Conservation (phyloP, 2,329 filamentous ascomycete genomes). For the Xylaria polymorpha region DNA sequence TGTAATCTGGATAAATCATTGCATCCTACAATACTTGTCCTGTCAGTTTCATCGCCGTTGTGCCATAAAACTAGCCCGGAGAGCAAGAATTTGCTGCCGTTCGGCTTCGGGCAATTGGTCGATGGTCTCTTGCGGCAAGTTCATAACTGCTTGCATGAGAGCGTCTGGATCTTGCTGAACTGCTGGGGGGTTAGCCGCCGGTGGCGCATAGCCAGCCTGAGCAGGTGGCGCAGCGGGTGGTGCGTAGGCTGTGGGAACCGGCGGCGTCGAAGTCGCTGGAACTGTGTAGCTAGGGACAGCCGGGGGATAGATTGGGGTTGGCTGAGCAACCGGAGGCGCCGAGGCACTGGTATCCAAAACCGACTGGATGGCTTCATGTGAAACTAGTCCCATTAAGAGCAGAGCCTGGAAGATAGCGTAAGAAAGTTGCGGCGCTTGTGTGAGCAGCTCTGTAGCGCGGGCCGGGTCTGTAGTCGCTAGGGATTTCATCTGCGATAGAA, state of each 20-base stretch:
- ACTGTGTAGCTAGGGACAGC: slow-evolving; percentile 53
- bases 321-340: slow-evolving; percentile 54
- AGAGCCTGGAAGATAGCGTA: slow-evolving; percentile 97
- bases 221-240: slow-evolving; percentile 54
- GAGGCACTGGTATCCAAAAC: slow-evolving; percentile 74
- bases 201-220: slow-evolving; percentile 56
- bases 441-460: slow-evolving; percentile 85
- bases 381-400: slow-evolving; percentile 91
- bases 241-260: slow-evolving; percentile 59
- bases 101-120: slow-evolving; percentile 81
- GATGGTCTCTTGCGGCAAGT: slow-evolving; percentile 82
- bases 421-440: slow-evolving; percentile 89
- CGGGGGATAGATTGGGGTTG: slow-evolving; percentile 53
- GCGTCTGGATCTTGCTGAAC: slow-evolving; percentile 71
- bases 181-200: slow-evolving; percentile 52
- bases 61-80: slow-evolving; percentile 71
- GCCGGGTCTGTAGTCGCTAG: slow-evolving; percentile 84
- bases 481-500: slow-evolving; percentile 93
- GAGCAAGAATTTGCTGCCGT: slow-evolving; percentile 80
- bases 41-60: slow-evolving; percentile 34
- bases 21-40: not conserved
- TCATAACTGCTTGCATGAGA: slow-evolving; percentile 83
- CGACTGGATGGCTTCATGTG: slow-evolving; percentile 81
- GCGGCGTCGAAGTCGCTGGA: slow-evolving; percentile 60
- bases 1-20: not conserved